These are phyloP conservation scores for Daldinia concentrica DNA, from an alignment of 495 filamentous ascomycete species.

Conservation along the genomic window DNA sequence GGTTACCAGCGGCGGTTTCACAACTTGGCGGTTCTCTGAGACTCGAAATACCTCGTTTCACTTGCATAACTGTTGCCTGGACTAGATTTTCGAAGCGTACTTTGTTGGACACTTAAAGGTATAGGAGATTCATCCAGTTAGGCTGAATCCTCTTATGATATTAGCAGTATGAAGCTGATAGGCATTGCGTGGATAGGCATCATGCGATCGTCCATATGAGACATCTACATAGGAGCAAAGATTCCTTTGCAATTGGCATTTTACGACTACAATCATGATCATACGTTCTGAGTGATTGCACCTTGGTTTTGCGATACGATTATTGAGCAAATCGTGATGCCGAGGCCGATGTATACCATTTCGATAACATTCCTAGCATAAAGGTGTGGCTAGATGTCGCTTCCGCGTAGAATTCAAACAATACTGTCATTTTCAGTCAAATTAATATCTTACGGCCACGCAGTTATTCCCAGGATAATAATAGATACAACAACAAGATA, in stretches of 20 bases:
- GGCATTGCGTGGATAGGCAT: slow-evolving; percentile 23
- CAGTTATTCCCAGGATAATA: neutral
- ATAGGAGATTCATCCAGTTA: slow-evolving; percentile 15
- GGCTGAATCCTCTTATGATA: slow-evolving; percentile 27
- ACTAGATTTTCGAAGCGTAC: slow-evolving; percentile 21
- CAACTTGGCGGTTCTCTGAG: slow-evolving; percentile 20
- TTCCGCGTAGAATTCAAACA: neutral
- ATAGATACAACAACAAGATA: neutral
- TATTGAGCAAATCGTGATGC: neutral
- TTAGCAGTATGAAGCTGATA: slow-evolving; percentile 11
- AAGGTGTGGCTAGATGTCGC: neutral
- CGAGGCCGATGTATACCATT: neutral
- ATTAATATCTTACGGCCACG: neutral
- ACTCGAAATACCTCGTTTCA: slow-evolving; percentile 31
- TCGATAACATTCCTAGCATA: neutral
- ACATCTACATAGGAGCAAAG: slow-evolving; percentile 13
- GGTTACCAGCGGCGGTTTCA: slow-evolving; percentile 1
- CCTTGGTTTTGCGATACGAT: neutral
- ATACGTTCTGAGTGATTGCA: slow-evolving; percentile 38
- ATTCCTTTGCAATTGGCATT: neutral
- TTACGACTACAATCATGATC: slow-evolving; percentile 49
- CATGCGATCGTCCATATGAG: slow-evolving; percentile 14
- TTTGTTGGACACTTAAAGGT: slow-evolving; percentile 32
- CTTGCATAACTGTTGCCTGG: slow-evolving; percentile 34
- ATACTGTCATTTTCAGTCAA: neutral